These are phyloP conservation scores for Pleurotus sapidus DNA, from an alignment of 768 basidiomycete species.

Conservation along the genomic window DNA sequence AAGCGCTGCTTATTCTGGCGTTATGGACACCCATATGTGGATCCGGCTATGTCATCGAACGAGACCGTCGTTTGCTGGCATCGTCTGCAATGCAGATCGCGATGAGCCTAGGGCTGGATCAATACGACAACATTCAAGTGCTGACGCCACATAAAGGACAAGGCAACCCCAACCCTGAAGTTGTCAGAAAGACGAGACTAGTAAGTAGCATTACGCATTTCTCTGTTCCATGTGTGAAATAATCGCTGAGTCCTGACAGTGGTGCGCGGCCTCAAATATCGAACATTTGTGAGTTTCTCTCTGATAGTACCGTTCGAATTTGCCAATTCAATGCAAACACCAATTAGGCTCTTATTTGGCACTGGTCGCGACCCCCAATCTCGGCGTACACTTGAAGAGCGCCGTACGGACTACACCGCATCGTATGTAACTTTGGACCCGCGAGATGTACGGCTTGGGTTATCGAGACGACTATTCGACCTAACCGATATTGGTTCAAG, in stretches of 20 bases:
- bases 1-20: constrained; percentile 38
- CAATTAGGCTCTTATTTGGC: constrained; percentile 35
- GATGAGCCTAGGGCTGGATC: constrained; percentile 34
- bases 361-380: constrained; percentile 40
- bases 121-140: neutral
- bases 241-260: neutral
- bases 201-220: neutral
- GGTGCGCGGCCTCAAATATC: constrained; percentile 2
- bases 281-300: constrained; percentile 33
- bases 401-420: neutral
- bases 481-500: constrained; percentile 27
- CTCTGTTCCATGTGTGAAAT: neutral
- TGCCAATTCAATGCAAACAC: constrained; percentile 4
- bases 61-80: constrained; percentile 36
- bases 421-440: constrained; percentile 10
- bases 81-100: constrained; percentile 45
- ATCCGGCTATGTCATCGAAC: constrained; percentile 19
- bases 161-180: neutral
- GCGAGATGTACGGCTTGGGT: constrained; percentile 34
- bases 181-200: neutral
- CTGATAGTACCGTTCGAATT: neutral
- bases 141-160: neutral
- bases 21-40: constrained; percentile 41
- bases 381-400: constrained; percentile 18
- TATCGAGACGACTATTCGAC: constrained; percentile 31